phyloP scores from a whole-genome alignment of 352 stramenopile species.

The Phytophthora nicotianae region DNA sequence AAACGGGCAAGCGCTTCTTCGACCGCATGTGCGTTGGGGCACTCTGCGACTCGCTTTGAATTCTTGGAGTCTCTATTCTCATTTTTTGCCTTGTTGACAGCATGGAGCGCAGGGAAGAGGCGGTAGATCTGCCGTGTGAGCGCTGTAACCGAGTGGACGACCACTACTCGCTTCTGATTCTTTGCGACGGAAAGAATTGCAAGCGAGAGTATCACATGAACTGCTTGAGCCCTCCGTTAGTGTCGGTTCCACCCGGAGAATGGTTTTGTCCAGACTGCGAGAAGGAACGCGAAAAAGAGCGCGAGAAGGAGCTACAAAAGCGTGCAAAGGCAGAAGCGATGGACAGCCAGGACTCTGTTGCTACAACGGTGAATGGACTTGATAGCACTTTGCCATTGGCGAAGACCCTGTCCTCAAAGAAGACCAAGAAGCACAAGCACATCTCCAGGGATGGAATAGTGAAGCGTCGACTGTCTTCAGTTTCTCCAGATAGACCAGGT shows the following conservation, averaged over 20 bases:
- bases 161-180: slow-evolving; percentile 81
- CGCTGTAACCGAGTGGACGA: slow-evolving; percentile 83
- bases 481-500: slow-evolving; percentile 44
- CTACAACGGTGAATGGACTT: slow-evolving; percentile 22
- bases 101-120: slow-evolving; percentile 69
- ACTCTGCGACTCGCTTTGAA: neutral
- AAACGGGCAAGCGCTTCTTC: slow-evolving; percentile 63
- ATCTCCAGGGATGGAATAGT: slow-evolving; percentile 56
- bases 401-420: slow-evolving; percentile 35
- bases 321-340: slow-evolving; percentile 35
- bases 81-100: slow-evolving; percentile 33
- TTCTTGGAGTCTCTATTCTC: slow-evolving; percentile 4
- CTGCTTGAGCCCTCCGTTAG: slow-evolving; percentile 72
- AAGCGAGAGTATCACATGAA: slow-evolving; percentile 90
- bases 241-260: slow-evolving; percentile 62
- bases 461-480: slow-evolving; percentile 61
- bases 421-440: slow-evolving; percentile 64
- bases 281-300: slow-evolving; percentile 52
- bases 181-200: slow-evolving; percentile 85
- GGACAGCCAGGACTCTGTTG: slow-evolving; percentile 23
- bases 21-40: slow-evolving; percentile 72
- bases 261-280: slow-evolving; percentile 82
- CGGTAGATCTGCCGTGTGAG: slow-evolving; percentile 82
- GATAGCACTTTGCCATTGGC: slow-evolving; percentile 15
- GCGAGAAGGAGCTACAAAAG: slow-evolving; percentile 43